A percentile compares a stretch with the other conserved stretches of the same genome.
Conservation (phyloP, 164 flowering plant genomes). For the Vitis rotundifolia region DNA sequence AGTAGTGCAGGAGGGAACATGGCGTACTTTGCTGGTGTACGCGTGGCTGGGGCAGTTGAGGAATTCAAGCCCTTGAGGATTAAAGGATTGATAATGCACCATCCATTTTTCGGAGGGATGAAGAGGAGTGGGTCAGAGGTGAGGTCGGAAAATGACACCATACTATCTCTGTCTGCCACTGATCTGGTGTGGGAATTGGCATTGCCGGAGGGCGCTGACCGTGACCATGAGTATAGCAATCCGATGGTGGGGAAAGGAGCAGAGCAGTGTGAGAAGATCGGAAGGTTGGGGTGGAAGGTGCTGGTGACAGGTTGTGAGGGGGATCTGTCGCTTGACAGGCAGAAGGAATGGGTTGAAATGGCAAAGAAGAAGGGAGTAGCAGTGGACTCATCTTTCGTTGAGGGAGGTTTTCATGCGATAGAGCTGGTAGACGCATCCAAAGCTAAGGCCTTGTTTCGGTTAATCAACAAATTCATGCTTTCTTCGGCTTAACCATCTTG, state of each 20-base stretch:
- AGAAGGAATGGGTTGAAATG: conserved; percentile 24
- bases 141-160: conserved; percentile 16
- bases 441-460: not conserved
- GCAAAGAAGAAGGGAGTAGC: conserved; percentile 25
- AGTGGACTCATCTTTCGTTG: conserved; percentile 8
- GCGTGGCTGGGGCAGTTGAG: not conserved
- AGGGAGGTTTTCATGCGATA: conserved; percentile 17
- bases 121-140: conserved; percentile 33
- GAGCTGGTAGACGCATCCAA: conserved; percentile 6
- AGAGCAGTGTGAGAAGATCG: conserved; percentile 1
- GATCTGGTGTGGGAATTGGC: conserved; percentile 44
- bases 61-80: conserved; percentile 32
- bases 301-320: conserved; percentile 32
- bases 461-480: not conserved
- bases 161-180: conserved; percentile 15
- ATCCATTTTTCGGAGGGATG: conserved; percentile 37
- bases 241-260: conserved; percentile 16
- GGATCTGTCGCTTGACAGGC: conserved; percentile 40
- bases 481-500: no score
- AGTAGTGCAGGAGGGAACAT: conserved; percentile 32
- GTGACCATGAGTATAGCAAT: conserved; percentile 42
- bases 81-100: conserved; percentile 33
- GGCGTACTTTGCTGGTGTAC: conserved; percentile 22
- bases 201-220: conserved; percentile 36
- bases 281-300: conserved; percentile 19